Evolutionary conservation across 1,139 yeast species (phyloP).

Genomic region (Candida sojae): DNA sequence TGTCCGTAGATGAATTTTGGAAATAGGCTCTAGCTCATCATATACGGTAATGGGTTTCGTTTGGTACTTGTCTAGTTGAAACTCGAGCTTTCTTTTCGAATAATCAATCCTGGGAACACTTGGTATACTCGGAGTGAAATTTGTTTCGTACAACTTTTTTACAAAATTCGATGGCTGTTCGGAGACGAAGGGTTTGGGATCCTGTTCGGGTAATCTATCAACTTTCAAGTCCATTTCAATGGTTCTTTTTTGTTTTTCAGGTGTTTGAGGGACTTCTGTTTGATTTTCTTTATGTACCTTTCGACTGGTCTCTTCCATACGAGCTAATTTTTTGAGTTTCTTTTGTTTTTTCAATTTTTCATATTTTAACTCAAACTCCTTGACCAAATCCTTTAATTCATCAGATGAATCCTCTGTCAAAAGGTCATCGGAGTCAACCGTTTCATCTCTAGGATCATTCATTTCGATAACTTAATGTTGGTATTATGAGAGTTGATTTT

Average conservation of each 20-base stretch:
- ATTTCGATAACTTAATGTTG: constrained; percentile 3
- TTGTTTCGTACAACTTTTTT: constrained; percentile 16
- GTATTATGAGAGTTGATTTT: not conserved
- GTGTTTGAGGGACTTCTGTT: constrained; percentile 7
- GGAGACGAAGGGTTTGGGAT: not conserved
- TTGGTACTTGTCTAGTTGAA: constrained; percentile 14
- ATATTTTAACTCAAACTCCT: constrained; percentile 28
- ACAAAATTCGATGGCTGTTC: constrained; percentile 16
- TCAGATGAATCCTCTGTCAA: constrained; percentile 32
- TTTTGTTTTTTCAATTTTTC: constrained; percentile 20
- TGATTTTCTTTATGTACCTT: not conserved
- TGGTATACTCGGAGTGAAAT: not conserved
- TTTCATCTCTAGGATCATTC: constrained; percentile 24
- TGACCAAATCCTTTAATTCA: constrained; percentile 27
- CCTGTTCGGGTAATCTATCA: not conserved
- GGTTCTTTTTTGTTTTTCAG: constrained; percentile 8
- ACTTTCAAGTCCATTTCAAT: not conserved
- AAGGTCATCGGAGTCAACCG: constrained; percentile 21
- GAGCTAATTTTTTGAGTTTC: constrained; percentile 6
- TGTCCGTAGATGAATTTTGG: constrained; percentile 22
- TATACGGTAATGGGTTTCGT: constrained; percentile 14
- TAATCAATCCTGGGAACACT: constrained; percentile 18
- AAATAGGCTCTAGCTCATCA: constrained; percentile 22
- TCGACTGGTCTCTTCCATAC: constrained; percentile 1
- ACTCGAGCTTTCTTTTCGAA: constrained; percentile 23